A percentile compares a stretch with the other conserved stretches of the same genome.
Conservation (phyloP, 75 land plant genomes). For the Adiantum capillusveneris region DNA sequence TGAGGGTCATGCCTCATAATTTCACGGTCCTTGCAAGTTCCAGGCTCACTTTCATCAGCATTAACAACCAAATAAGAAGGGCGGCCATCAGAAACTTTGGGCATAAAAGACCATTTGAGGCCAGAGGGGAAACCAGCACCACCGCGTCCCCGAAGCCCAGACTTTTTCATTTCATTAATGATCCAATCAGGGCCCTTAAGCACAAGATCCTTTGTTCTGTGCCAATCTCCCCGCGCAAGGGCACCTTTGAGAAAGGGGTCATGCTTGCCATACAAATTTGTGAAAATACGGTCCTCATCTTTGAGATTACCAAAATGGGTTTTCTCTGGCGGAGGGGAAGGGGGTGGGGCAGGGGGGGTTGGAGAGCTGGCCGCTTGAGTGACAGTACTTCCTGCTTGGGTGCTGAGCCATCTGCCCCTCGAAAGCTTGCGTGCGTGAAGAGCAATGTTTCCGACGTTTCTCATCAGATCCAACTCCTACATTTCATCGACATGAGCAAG, state of each 20-base stretch:
- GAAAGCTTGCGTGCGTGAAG: no score
- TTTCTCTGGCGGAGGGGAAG: constrained; percentile 79
- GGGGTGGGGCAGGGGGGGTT: constrained; percentile 64
- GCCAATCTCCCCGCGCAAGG: constrained; percentile 81
- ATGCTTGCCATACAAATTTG: constrained; percentile 80
- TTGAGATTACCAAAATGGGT: constrained; percentile 77
- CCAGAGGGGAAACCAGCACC: constrained; percentile 97
- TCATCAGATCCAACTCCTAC: no score
- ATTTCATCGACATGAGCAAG: not conserved
- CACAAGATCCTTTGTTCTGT: constrained; percentile 84
- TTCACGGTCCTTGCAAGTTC: constrained; percentile 91
- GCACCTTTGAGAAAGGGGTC: constrained; percentile 88
- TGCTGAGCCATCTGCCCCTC: no score
- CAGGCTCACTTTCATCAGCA: constrained; percentile 98
- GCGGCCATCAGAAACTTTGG: constrained; percentile 88
- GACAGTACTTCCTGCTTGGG: constrained; percentile 21
- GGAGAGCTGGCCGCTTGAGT: constrained; percentile 34
- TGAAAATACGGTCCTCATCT: constrained; percentile 87
- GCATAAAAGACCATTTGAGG: constrained; percentile 97
- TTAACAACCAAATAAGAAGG: constrained; percentile 92
- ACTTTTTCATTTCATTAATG: constrained; percentile 88
- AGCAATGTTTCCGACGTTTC: no score
- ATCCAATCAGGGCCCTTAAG: constrained; percentile 92
- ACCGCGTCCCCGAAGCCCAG: constrained; percentile 87
- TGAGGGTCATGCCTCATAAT: constrained; percentile 97